A percentile compares a stretch with the other conserved stretches of the same genome.
Conservation (phyloP, 129 eudicot genomes). For the Pseudognaphalium luteoalbum region DNA sequence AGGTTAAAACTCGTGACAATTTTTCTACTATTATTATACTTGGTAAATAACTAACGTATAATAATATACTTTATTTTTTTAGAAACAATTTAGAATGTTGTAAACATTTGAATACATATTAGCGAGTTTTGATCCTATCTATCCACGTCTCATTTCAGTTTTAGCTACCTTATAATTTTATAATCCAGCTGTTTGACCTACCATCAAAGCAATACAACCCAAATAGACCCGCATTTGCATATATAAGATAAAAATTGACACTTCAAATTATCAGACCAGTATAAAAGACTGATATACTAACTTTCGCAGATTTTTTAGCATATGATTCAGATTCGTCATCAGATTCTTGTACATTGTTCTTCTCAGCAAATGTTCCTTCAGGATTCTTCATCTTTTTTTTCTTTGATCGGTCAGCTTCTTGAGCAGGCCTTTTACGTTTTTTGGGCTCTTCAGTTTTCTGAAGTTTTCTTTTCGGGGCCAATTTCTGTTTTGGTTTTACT, state of each 20-base stretch:
- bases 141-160: not conserved
- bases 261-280: not conserved
- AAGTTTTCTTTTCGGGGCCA: slow-evolving; percentile 43
- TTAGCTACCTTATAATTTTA: not conserved
- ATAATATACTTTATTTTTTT: no score
- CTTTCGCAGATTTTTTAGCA: slow-evolving; percentile 64
- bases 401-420: slow-evolving; percentile 42
- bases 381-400: slow-evolving; percentile 50
- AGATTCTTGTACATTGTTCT: slow-evolving; percentile 47
- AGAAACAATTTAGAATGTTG: not conserved
- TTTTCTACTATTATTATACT: no score
- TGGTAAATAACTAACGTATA: no score
- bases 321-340: slow-evolving; percentile 59
- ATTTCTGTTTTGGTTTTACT: slow-evolving; percentile 52
- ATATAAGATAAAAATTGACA: not conserved
- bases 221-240: not conserved
- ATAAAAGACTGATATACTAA: slow-evolving; percentile 22
- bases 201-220: not conserved
- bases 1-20: no score
- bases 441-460: slow-evolving; percentile 47
- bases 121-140: not conserved
- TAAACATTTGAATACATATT: not conserved
- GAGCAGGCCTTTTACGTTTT: slow-evolving; percentile 60
- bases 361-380: slow-evolving; percentile 48
- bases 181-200: not conserved